Evolutionary conservation across 192 early-diverging fungal species (phyloP), one percentile per base, ranked within the genome.

Genomic region (Coemansia sp.): DNA sequence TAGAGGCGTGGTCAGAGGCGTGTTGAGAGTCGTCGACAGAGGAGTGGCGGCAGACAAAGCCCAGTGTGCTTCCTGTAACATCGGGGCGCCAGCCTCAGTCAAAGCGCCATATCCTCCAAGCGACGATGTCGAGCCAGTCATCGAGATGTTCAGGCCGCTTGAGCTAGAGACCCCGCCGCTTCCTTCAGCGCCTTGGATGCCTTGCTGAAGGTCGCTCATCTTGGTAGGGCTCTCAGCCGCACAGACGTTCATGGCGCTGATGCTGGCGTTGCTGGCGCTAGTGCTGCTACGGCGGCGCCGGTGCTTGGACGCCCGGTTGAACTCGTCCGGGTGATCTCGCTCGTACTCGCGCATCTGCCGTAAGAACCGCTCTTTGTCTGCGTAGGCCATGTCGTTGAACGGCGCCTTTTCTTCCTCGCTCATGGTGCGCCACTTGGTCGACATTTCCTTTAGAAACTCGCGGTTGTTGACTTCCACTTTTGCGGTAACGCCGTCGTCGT

Each of bases 401-500:
- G 82, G 82, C 11, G 63, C 52, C 66, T 79, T 79, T 34, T 84
- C 82, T 0, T 76, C 74, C 15, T 84, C 82, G 34, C 41, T 68
- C 77, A 84, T 68, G 20, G 41, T 16, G 20, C 78, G 78, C 82
- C 82, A 84, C 71, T 71, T 63, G 36, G 68, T 71, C 22, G 76
- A 77, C 82, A 84, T 84, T 22, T 70, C 71, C 67, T 77, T 78
- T 24, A 84, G 65, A 59, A 84, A 84, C 59, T 76, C 82, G 38
- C 82, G 67, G 44, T 84, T 78, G 62, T 78, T 73, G 16, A 83
- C 64, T 34, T 74, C 76, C 11, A 75, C 64, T 52, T 77, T 74
- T 7, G 52, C 74, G 13, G 69, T 57, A 24, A 65, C 59, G 54
- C 78, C 73, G 20, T 73, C 69, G 2, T 31, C 46, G 41, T 9